Base-by-base conservation (phyloP, 257 asterid genomes). In the Primulina huaijiensis region DNA sequence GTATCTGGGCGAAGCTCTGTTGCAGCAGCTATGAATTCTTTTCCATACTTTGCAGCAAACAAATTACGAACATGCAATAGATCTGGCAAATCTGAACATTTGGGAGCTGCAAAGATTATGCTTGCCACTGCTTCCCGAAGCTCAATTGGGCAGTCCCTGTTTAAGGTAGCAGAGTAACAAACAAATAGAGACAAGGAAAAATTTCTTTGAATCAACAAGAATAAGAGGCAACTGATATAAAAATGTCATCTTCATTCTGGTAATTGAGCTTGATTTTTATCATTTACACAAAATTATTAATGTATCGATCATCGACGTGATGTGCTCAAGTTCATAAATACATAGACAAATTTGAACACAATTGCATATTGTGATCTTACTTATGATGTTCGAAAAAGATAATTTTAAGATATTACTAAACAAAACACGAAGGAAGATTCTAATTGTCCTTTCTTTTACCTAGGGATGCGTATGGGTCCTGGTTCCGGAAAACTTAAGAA, bases 1-100 rank as follows among this genome's bases (percentile, higher is more conserved):
- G 99, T 81, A 70, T 90, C 97, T 16, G 97, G 99, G 20, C 91
- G 95, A 81, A 90, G 96, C 82, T 93, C 96, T 6, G 96, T 86
- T 23, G 97, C 96, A 71, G 99, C 97, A 64, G 95, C 83, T 63
- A 82, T 76, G 80, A 93, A 93, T 66, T 93, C 99, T 84, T 93
- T 93, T 62, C 97, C 97, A 40, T 93, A 93, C 76, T 93, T 90
- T 50, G 92, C 84, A 4, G 90, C 87, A 81, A 90, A 86, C 69
- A 90, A 77, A 70, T 90, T 90, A 82, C 86, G 75, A 72, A 86
- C 95, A 2, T 86, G 94, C 76, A 93, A 78, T 67, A 90, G 75
- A 78, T 90, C 99, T 0, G 96, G 96, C 79, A 93, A 77, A 84
- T 93, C 97, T 63, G 99, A 89, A 80, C 99, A 93, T 82, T 96